Conservation (phyloP, 1,284 basidiomycete species). For the Trichosporon sp. region DNA sequence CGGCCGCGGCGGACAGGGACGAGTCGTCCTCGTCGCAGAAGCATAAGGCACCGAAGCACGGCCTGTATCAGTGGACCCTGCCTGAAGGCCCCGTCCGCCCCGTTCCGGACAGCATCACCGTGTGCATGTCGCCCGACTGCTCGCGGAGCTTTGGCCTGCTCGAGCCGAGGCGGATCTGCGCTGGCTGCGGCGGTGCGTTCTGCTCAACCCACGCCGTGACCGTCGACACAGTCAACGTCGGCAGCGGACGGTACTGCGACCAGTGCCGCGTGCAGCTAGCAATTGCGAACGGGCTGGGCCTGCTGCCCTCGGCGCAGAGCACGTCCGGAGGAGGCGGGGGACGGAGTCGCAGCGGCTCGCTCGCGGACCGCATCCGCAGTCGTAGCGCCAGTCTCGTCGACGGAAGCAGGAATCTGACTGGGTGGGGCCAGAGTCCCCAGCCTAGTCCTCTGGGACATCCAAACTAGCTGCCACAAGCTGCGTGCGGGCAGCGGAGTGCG, state of each 20-base stretch:
- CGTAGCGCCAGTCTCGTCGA: neutral
- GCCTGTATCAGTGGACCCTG: constrained; percentile 45
- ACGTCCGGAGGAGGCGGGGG: neutral
- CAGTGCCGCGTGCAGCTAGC: constrained; percentile 36
- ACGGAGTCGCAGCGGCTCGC: neutral
- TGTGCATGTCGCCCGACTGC: constrained; percentile 42
- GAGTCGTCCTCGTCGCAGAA: neutral
- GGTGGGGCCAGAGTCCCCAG: neutral
- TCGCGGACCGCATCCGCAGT: neutral
- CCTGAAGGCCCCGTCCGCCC: constrained; percentile 43
- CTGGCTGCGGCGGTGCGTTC: constrained; percentile 46
- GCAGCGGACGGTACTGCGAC: constrained; percentile 37
- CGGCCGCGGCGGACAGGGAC: neutral
- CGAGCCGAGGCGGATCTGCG: constrained; percentile 45
- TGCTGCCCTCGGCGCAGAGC: constrained; percentile 14
- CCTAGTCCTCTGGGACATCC: neutral
- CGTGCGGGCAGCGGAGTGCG: no score
- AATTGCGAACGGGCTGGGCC: constrained; percentile 27
- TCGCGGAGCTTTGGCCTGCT: constrained; percentile 41
- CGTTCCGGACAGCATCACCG: constrained; percentile 32
- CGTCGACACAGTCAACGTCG: constrained; percentile 34
- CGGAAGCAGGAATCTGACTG: neutral
- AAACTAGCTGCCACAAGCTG: neutral
- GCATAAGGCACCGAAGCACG: constrained; percentile 20
- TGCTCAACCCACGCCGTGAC: constrained; percentile 44